phyloP scores from a whole-genome alignment of 805 yeast species.

The Wickerhamomyces bovis region DNA sequence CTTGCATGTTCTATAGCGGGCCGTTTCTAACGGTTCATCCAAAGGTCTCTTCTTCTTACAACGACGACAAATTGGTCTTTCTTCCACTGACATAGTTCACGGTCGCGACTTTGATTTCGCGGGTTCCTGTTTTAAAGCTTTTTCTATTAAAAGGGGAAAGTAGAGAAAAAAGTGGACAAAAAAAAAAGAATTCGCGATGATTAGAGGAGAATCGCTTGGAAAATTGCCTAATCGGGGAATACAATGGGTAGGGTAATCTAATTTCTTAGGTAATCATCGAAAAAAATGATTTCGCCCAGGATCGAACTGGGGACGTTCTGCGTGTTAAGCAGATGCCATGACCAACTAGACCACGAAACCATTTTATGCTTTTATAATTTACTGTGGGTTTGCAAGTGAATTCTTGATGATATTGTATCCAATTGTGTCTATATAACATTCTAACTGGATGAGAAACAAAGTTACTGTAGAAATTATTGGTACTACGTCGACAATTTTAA shows the following conservation, averaged over 20 bases:
- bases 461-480: no score
- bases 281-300: conserved; percentile 93
- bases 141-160: neutral
- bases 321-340: conserved; percentile 99
- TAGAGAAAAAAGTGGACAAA: neutral
- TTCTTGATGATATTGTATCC: no score
- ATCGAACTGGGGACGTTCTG: conserved; percentile 99
- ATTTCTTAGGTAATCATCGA: neutral
- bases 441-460: no score
- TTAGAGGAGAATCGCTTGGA: neutral
- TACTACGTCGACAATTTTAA: no score
- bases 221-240: neutral
- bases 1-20: conserved; percentile 26
- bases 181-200: neutral
- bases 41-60: conserved; percentile 26
- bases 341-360: conserved; percentile 99
- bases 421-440: no score
- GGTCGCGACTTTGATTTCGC: neutral
- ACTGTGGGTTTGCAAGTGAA: no score
- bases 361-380: conserved; percentile 6
- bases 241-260: neutral
- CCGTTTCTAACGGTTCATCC: conserved; percentile 25
- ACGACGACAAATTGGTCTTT: conserved; percentile 21
- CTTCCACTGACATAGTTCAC: conserved; percentile 1
- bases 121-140: no score